Conservation (phyloP, 495 filamentous ascomycete genomes). For the Trichoderma virens region DNA sequence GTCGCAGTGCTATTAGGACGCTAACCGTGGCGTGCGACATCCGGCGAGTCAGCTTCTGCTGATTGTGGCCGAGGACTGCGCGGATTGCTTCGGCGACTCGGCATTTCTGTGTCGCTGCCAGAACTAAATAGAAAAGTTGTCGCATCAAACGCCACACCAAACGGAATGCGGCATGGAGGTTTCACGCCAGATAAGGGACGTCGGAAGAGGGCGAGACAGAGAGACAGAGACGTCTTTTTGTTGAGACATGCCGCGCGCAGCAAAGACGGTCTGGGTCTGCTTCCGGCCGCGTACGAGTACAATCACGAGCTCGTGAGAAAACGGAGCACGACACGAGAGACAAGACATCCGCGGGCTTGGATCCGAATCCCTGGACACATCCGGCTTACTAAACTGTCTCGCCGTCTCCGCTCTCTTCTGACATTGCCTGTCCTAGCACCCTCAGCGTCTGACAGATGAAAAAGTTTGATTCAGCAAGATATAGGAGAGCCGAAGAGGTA, state of each 20-base stretch:
- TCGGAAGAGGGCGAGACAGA: not conserved
- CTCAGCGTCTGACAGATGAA: not conserved
- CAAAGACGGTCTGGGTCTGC: not conserved
- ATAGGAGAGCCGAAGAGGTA: not conserved
- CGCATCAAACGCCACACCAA: not conserved
- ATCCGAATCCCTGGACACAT: not conserved
- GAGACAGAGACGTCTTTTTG: too few species aligned
- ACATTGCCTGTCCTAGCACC: not conserved
- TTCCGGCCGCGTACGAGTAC: too few species aligned
- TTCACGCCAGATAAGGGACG: not conserved
- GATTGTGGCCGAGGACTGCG: not conserved
- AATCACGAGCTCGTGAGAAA: constrained; percentile 6
- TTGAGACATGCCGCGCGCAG: too few species aligned
- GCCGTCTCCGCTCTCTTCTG: not conserved
- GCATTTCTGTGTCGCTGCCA: not conserved
- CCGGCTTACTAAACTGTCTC: not conserved
- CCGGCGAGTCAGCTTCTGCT: not conserved
- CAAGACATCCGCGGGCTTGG: not conserved
- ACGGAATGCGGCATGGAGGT: not conserved
- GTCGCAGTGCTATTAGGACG: not conserved
- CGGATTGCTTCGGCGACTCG: not conserved
- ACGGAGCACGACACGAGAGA: not conserved
- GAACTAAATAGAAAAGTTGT: not conserved
- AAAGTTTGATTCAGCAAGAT: not conserved
- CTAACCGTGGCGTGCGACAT: not conserved